Conservation (phyloP, 2,329 filamentous ascomycete species). For the Cordyceps cicadae region DNA sequence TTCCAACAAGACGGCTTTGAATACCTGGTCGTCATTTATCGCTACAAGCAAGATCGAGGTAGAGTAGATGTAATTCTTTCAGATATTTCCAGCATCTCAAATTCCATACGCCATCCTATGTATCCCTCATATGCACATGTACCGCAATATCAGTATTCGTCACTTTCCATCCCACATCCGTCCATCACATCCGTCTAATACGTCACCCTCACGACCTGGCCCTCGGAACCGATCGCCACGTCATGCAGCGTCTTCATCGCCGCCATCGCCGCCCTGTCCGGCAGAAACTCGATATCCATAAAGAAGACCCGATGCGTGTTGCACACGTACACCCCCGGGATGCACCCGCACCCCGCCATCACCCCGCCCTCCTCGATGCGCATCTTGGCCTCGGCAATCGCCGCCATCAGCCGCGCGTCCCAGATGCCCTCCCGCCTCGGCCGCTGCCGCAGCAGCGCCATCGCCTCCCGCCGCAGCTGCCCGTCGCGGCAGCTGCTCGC, state of each 20-base stretch:
- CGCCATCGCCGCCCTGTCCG: background rate
- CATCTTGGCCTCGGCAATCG: constrained; percentile 12
- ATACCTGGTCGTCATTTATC: too few species aligned
- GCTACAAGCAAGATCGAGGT: too few species aligned
- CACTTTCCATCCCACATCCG: too few species aligned
- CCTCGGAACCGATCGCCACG: background rate
- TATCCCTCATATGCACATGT: too few species aligned
- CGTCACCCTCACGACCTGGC: background rate
- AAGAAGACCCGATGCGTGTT: constrained; percentile 9
- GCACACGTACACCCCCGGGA: constrained; percentile 1
- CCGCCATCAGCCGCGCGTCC: constrained; percentile 10
- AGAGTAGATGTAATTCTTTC: too few species aligned
- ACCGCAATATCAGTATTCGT: too few species aligned
- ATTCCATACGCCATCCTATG: too few species aligned
- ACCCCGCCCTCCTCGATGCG: constrained; percentile 5
- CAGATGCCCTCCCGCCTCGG: constrained; percentile 10
- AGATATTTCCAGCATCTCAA: too few species aligned
- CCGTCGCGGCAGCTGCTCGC: constrained; percentile 3
- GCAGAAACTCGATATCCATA: constrained; percentile 7
- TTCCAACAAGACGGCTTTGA: too few species aligned
- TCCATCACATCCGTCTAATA: background rate
- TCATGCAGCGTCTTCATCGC: constrained; percentile 10
- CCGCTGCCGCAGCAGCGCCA: constrained; percentile 6
- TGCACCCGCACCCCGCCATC: background rate
- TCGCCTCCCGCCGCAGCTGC: background rate